Evolutionary conservation across 768 basidiomycete species (phyloP).

Genomic region (Leccinum pellstonianum): DNA sequence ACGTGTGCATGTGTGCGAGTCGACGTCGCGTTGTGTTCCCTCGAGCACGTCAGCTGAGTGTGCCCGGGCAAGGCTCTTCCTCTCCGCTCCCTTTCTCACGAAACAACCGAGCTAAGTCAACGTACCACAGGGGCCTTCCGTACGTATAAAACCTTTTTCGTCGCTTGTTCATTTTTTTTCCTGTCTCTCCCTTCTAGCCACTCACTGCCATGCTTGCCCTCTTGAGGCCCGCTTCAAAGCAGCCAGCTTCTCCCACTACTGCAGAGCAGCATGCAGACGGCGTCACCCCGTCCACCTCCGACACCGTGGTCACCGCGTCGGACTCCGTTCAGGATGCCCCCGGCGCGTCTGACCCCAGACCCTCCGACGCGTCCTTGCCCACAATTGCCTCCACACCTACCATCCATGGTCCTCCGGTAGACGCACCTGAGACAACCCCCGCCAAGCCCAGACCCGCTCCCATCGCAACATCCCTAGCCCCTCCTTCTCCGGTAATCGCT

Average conservation of each 20-base stretch:
- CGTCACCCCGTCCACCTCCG: background rate
- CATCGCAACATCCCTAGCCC: constrained; percentile 16
- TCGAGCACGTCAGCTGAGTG: background rate
- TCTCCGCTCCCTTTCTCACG: constrained; percentile 28
- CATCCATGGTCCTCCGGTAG: constrained; percentile 16
- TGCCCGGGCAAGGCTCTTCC: background rate
- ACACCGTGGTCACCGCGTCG: constrained; percentile 2
- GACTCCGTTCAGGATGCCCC: constrained; percentile 1
- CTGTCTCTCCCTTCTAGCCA: background rate
- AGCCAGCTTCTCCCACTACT: constrained; percentile 1
- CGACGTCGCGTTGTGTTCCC: background rate
- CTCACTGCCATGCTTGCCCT: constrained; percentile 24
- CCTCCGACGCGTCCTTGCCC: constrained; percentile 20
- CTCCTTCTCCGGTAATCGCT: constrained; percentile 12
- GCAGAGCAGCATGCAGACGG: constrained; percentile 1
- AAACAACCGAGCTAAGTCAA: constrained; percentile 14
- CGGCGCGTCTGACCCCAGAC: constrained; percentile 6
- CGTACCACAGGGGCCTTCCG: constrained; percentile 1
- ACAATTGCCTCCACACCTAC: constrained; percentile 27
- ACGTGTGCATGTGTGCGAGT: background rate
- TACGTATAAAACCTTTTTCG: constrained; percentile 30
- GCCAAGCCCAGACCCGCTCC: constrained; percentile 8
- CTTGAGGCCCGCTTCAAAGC: constrained; percentile 22
- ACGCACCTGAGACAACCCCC: constrained; percentile 1
- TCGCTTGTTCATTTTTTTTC: constrained; percentile 4